These are phyloP conservation scores for Glaciozyma antarctica DNA, from an alignment of 768 basidiomycete species.

Conservation along the genomic window DNA sequence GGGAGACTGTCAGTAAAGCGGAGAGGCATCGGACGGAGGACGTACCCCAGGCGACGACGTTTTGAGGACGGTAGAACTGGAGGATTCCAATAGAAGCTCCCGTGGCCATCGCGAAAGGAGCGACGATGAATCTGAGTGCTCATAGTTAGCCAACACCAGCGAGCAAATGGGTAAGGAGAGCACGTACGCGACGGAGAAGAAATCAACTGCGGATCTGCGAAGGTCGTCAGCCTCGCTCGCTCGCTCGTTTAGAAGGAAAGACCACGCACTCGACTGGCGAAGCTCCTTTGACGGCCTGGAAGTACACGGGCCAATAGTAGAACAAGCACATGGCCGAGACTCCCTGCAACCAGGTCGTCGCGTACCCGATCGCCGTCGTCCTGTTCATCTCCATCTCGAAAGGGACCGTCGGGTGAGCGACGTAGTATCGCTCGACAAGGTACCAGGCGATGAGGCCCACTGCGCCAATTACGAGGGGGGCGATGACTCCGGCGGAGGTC, in stretches of 20 bases:
- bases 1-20: no score
- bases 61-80: slow-evolving; percentile 40
- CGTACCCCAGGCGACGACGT: slow-evolving; percentile 41
- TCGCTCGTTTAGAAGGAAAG: no score
- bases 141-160: no score
- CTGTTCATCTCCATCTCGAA: slow-evolving; percentile 39
- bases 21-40: fast-evolving
- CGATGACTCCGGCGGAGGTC: slow-evolving; percentile 41
- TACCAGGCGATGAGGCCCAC: slow-evolving; percentile 53
- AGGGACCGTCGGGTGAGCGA: slow-evolving; percentile 35
- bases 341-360: slow-evolving; percentile 38
- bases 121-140: neutral
- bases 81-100: slow-evolving; percentile 40
- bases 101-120: slow-evolving; percentile 9
- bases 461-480: slow-evolving; percentile 47
- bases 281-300: slow-evolving; percentile 44
- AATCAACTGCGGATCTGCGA: slow-evolving; percentile 9
- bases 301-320: slow-evolving; percentile 32
- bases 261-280: slow-evolving; percentile 36
- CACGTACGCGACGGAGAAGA: slow-evolving; percentile 41
- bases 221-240: no score
- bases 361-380: slow-evolving; percentile 39
- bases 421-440: slow-evolving; percentile 51
- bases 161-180: no score
- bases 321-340: neutral